These are phyloP conservation scores for Aspergillus sp. DNA, from an alignment of 2,329 filamentous ascomycete genomes.

Conservation along the genomic window DNA sequence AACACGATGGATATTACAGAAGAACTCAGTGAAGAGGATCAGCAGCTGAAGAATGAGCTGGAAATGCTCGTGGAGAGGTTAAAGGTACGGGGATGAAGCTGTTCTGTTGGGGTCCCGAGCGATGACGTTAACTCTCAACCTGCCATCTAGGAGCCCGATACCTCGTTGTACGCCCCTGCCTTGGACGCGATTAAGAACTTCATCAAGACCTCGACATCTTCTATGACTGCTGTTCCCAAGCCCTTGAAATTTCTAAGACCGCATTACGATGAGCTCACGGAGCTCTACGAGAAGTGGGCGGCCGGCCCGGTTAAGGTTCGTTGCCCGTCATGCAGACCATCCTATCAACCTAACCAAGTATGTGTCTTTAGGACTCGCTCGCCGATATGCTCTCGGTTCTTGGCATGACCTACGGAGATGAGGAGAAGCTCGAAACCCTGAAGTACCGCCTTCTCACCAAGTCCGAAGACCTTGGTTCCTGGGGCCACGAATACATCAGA, in stretches of 20 bases:
- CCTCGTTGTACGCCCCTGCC: conserved; percentile 84
- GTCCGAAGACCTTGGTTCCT: conserved; percentile 89
- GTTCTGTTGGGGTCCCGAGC: conserved; percentile 11
- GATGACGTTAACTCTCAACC: conserved; percentile 31
- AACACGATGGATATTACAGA: conserved; percentile 58
- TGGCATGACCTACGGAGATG: conserved; percentile 98
- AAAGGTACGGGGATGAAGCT: conserved; percentile 59
- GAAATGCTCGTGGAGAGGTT: conserved; percentile 97
- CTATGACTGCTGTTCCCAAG: conserved; percentile 98
- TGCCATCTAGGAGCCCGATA: conserved; percentile 72
- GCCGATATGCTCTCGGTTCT: conserved; percentile 96
- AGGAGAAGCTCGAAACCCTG: conserved; percentile 91
- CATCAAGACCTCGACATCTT: conserved; percentile 98
- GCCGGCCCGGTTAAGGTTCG: conserved; percentile 78
- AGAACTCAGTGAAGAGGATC: conserved; percentile 95
- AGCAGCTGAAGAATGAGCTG: conserved; percentile 95
- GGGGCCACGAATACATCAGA: conserved; percentile 97
- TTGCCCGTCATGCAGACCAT: conserved; percentile 1
- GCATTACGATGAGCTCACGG: conserved; percentile 87
- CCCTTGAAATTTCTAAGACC: conserved; percentile 96
- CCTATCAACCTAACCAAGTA: conserved; percentile 7
- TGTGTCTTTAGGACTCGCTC: conserved; percentile 61
- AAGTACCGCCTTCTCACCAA: conserved; percentile 92
- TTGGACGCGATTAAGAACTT: conserved; percentile 96
- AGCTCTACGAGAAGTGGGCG: conserved; percentile 87